Base-by-base conservation (phyloP, 164 flowering plant genomes). In the Magnolia kwangsiensis region DNA sequence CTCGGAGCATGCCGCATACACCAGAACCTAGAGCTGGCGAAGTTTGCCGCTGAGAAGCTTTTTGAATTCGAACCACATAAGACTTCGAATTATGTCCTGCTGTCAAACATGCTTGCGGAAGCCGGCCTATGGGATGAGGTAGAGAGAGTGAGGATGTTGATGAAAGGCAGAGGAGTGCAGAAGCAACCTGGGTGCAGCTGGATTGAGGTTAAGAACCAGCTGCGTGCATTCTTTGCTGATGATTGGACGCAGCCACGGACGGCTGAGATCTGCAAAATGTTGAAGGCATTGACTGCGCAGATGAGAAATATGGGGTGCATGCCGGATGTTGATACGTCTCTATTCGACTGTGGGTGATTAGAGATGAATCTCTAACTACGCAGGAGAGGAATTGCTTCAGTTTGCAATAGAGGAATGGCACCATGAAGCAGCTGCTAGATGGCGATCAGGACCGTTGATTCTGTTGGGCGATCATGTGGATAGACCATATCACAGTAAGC, bases 41-140 rank as follows among this genome's bases (percentile, higher is more conserved):
- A 74, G 66, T 11, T 77, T 50, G 82, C 82, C 8, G 75, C 80
- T n/a, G 82, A 77, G 71, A 77, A 66, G 24, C 82, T 80, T 59
- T 71, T 77, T 63, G 67, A 80, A 72, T 55, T 70, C 21, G 82
- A 80, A 71, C 80, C 82, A 8, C 72, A 71, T 8, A 80, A 80
- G 69, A 72, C 78, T 72, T 76, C 79, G 24, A 80, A 76, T 67
- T 80, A 80, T 27, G 82, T 80, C 29, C 61, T 76, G 9, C 50
- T 76, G 73, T 80, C 82, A 1, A 80, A 80, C 55, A 76, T 76
- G 37, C 75, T 65, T 45, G 79, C 79, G 0, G 82, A 76, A 37
- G 76, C 79, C 23, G 77, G 82, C n/a, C 67, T 55, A 63, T 80
- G 82, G 82, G 73, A 68, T 24, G 77, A 80, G 78, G 82, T 77